These are phyloP conservation scores for Aphanomyces cochlioides DNA, from an alignment of 352 stramenopile species.

Conservation along the genomic window DNA sequence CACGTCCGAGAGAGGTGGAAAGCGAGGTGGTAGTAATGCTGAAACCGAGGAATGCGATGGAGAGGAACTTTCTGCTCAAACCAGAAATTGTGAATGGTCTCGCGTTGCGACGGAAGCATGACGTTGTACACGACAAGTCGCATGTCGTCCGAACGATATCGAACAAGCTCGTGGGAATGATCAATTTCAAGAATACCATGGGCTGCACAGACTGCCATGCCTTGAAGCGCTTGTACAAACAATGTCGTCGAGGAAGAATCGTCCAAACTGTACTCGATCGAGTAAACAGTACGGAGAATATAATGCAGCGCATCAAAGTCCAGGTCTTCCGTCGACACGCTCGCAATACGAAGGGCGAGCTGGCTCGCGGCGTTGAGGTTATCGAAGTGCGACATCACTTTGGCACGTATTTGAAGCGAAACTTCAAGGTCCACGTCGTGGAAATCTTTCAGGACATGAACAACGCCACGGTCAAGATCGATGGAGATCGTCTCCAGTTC, in stretches of 20 bases:
- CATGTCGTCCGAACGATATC: constrained; percentile 38
- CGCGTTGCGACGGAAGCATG: constrained; percentile 59
- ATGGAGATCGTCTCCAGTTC: constrained; percentile 61
- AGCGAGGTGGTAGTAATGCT: constrained; percentile 57
- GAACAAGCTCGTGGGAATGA: constrained; percentile 18
- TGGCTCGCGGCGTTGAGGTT: constrained; percentile 50
- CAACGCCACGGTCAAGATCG: constrained; percentile 43
- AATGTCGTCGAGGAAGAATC: constrained; percentile 42
- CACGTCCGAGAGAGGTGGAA: constrained; percentile 61
- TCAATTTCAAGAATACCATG: constrained; percentile 17
- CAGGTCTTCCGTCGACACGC: constrained; percentile 58
- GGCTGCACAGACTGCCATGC: constrained; percentile 32
- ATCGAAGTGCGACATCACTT: constrained; percentile 68
- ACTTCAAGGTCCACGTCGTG: constrained; percentile 74
- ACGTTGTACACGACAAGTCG: constrained; percentile 61
- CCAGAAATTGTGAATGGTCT: constrained; percentile 66
- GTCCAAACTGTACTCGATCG: constrained; percentile 37
- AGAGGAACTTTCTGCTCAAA: constrained; percentile 40
- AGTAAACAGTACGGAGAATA: constrained; percentile 48
- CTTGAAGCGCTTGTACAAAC: constrained; percentile 46
- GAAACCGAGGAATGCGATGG: constrained; percentile 35
- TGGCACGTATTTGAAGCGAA: constrained; percentile 61
- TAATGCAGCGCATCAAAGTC: constrained; percentile 57
- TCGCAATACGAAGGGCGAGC: constrained; percentile 60
- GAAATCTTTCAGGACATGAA: constrained; percentile 64